Base-by-base conservation (phyloP, 2,329 filamentous ascomycete genomes). In the Cladophialophora exuberans region DNA sequence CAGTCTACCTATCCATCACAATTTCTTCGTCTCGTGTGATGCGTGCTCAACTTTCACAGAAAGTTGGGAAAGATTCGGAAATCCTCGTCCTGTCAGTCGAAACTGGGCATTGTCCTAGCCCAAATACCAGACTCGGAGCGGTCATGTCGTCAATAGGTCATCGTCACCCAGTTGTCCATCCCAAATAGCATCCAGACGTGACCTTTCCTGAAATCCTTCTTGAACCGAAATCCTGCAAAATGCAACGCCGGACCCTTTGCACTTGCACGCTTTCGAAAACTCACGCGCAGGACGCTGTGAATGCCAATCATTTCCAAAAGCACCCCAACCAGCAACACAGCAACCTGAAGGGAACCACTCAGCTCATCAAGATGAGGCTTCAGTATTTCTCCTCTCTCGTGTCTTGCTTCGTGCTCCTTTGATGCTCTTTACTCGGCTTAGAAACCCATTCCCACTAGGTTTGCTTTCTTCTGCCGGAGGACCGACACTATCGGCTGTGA, bases 361-460 rank as follows among this genome's bases (percentile, higher is more conserved):
- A 42, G 26, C 39, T 42, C n/a, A 28, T 45, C 42, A 51, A 11
- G 36, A 45, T 6, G 56, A 56, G 2, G 56, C 48, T 28, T 56
- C 59, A 31, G 56, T 61, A 25, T 61, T 61, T 41, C 72, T 69
- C 54, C 73, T 66, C 62, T 75, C 73, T 3, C 73, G 73, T 30
- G 72, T 69, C 3, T 69, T 66, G 64, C 83, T 79, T 61, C 85
- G 80, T 26, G 84, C 83, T 46, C 84, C 83, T 49, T 90, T 92
- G 72, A 94, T 74, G 72, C 87, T 90, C 80, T 89, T 91, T 76
- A 94, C 89, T 51, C 90, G 83, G 48, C 83, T 88, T 59, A 95
- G 70, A 59, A 95, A 86, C 1, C 89, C 87, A 42, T 82, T 81
- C 39, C 76, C 74, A 63, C 73, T 69, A 63, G 70, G 68, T 61